Evolutionary conservation across 805 yeast species (phyloP).

Genomic region (Nakazawaea pomicola): DNA sequence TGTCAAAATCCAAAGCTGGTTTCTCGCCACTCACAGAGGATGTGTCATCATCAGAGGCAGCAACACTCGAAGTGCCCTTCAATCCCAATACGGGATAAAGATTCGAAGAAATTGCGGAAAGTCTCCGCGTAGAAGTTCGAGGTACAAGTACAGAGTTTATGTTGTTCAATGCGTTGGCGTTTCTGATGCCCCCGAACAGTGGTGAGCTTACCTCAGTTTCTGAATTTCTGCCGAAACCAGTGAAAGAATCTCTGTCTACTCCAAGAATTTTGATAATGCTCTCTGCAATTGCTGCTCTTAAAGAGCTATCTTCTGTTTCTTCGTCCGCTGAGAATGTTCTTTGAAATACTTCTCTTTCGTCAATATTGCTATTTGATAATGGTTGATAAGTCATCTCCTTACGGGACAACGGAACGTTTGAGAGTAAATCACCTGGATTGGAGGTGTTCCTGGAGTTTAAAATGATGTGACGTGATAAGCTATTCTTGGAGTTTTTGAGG

Average conservation of each 20-base stretch:
- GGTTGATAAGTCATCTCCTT: conserved; percentile 17
- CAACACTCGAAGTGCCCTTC: background rate
- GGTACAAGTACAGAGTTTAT: background rate
- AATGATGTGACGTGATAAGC: conserved; percentile 40
- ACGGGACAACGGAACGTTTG: conserved; percentile 70
- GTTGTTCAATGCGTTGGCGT: background rate
- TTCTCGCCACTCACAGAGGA: background rate
- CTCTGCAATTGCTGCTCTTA: conserved; percentile 63
- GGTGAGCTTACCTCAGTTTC: conserved; percentile 9
- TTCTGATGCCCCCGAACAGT: background rate
- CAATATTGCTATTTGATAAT: background rate
- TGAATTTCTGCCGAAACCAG: conserved; percentile 1
- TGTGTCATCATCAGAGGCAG: conserved; percentile 14
- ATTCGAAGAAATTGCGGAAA: background rate
- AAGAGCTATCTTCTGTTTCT: conserved; percentile 64
- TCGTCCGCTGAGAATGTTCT: conserved; percentile 53
- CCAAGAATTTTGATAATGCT: conserved; percentile 69
- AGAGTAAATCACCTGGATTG: conserved; percentile 82
- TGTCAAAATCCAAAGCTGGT: conserved; percentile 35
- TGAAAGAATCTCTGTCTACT: conserved; percentile 33
- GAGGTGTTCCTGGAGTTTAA: conserved; percentile 51
- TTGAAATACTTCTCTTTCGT: conserved; percentile 24
- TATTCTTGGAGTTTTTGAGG: background rate
- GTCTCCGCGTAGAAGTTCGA: background rate
- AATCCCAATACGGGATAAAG: conserved; percentile 1